A percentile compares a stretch with the other conserved stretches of the same genome.
These are phyloP conservation scores for Pythium sp. DNA, from an alignment of 352 stramenopile genomes.

Conservation along the genomic window DNA sequence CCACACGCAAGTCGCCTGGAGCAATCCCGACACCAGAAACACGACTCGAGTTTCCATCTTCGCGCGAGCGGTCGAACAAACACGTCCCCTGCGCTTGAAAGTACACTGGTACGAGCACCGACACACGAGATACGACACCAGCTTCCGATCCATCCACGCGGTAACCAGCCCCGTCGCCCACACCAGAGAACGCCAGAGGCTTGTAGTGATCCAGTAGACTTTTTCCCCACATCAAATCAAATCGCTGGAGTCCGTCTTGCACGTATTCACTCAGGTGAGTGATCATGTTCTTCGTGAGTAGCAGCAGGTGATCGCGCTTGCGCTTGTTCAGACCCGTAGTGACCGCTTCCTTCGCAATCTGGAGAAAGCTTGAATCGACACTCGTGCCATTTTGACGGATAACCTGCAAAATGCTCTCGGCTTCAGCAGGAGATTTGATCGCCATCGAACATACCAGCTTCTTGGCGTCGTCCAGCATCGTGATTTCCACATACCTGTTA, in stretches of 20 bases:
- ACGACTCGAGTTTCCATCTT: constrained; percentile 34
- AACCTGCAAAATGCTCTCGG: constrained; percentile 68
- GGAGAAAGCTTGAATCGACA: constrained; percentile 62
- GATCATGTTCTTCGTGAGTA: constrained; percentile 86
- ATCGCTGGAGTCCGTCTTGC: constrained; percentile 75
- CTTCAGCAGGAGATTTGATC: constrained; percentile 74
- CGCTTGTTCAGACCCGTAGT: constrained; percentile 56
- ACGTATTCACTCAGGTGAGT: constrained; percentile 81
- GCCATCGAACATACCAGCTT: constrained; percentile 82
- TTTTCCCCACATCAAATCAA: constrained; percentile 83
- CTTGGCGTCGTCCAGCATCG: constrained; percentile 80
- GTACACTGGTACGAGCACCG: constrained; percentile 73
- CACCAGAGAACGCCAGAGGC: constrained; percentile 65
- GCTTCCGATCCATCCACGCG: constrained; percentile 60
- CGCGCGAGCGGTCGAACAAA: constrained; percentile 73
- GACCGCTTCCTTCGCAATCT: constrained; percentile 67
- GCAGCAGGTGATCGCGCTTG: constrained; percentile 69
- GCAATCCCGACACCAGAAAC: constrained; percentile 71
- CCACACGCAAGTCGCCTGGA: constrained; percentile 58
- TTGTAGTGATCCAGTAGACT: constrained; percentile 80
- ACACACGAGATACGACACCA: constrained; percentile 60
- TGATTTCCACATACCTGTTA: constrained; percentile 68
- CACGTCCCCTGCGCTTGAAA: constrained; percentile 80
- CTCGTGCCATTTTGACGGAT: constrained; percentile 42
- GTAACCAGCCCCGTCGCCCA: constrained; percentile 69